Evolutionary conservation across 805 yeast genomes (phyloP), one percentile per base, ranked within the genome.

Genomic region (Lipomyces sp.): DNA sequence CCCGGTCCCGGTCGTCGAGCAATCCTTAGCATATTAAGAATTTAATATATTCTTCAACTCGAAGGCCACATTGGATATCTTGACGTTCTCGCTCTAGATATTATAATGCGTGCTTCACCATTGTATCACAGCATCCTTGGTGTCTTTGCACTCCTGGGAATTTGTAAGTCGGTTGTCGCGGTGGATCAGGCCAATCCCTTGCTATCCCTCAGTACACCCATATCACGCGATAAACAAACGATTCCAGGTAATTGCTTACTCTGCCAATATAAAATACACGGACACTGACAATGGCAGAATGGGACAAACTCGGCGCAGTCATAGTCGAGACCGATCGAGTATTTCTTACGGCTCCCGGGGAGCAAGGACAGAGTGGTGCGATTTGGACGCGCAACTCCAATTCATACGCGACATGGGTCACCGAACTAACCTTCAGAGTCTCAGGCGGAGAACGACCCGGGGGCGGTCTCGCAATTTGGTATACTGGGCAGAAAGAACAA

Each of bases 401-500:
- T 18, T 68, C 74, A 11, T 72, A 64, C 59, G 73, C 68, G 10
- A 77, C 73, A 56, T 80, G 80, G 80, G 76, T 79, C 15, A 59
- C 76, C 0, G 80, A 79, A 57, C 62, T 74, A 18, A 59, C 70
- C 10, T 66, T 77, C 62, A 71, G 76, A 0, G 77, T 74, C 1
- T 67, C 74, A 15, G 79, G 79, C 11, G 67, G 75, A n/a, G 76
- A 70, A 73, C 67, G 72, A 3, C 72, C 73, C 11, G 79, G 78
- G 32, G 79, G 79, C 7, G 81, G 81, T 1, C 63, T 80, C 57
- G 78, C 78, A 2, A 54, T 80, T 32, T 80, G 81, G 80, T 77
- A 75, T 64, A 73, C 79, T 18, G 68, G 70, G 5, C 63, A 71
- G 32, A 72, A 73, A 5, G 69, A 66, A 53, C 66, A 67, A 18